These are phyloP conservation scores for Picochlorum sp. DNA, from an alignment of 139 green algal genomes.

Conservation along the genomic window DNA sequence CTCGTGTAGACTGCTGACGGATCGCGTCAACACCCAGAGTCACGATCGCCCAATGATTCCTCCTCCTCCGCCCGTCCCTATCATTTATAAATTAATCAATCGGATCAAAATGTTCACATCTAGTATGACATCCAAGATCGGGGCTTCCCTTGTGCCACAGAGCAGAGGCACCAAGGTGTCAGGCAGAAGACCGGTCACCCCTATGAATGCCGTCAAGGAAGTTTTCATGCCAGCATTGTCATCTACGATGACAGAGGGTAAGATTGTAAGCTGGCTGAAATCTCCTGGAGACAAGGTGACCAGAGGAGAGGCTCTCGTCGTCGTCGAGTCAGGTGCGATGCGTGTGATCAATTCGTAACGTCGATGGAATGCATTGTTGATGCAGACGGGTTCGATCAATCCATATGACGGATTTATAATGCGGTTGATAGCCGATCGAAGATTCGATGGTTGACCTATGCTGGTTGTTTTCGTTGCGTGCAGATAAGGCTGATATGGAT, in stretches of 20 bases:
- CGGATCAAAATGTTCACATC: no score
- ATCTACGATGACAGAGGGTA: slow-evolving; percentile 82
- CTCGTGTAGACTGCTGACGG: no score
- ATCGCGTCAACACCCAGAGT: no score
- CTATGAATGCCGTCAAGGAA: slow-evolving; percentile 66
- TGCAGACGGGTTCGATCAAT: neutral
- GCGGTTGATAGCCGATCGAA: neutral
- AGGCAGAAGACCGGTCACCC: neutral
- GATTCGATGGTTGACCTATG: neutral
- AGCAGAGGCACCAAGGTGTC: no score
- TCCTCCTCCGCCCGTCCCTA: no score
- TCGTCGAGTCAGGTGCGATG: slow-evolving; percentile 36
- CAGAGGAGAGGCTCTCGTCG: slow-evolving; percentile 90
- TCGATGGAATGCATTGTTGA: neutral
- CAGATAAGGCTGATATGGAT: slow-evolving; percentile 99
- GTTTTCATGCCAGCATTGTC: slow-evolving; percentile 95
- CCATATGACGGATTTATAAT: neutral
- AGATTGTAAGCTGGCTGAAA: slow-evolving; percentile 97
- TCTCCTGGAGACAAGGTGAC: slow-evolving; percentile 78
- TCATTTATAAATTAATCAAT: no score
- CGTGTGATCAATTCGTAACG: no score
- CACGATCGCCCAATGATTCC: no score
- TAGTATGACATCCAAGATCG: neutral
- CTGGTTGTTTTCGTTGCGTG: slow-evolving; percentile 1
- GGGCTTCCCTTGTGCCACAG: neutral